Conservation (phyloP, 1,139 yeast genomes). For the Zygosaccharomyces pseudobailii region DNA sequence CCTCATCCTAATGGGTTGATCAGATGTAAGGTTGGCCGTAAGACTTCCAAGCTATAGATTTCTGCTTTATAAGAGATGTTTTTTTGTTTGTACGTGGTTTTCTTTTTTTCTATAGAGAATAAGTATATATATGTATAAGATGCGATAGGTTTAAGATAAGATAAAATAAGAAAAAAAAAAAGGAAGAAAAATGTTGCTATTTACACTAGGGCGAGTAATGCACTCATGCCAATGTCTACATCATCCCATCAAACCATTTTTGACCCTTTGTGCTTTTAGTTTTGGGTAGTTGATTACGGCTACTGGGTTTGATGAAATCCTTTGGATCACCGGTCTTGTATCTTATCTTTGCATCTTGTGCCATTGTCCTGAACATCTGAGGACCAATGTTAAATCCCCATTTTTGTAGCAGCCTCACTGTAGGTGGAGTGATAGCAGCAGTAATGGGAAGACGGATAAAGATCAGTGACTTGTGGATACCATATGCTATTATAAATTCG, state of each 20-base stretch:
- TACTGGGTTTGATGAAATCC: conserved; percentile 23
- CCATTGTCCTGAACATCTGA: conserved; percentile 29
- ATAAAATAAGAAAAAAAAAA: background rate
- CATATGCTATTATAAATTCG: conserved; percentile 88
- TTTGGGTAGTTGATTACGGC: conserved; percentile 16
- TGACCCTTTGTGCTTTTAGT: conserved; percentile 22
- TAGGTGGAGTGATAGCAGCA: conserved; percentile 85
- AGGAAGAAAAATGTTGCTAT: too few species aligned
- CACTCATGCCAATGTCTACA: conserved; percentile 10
- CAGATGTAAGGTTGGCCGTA: conserved; percentile 76
- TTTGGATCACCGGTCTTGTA: conserved; percentile 27
- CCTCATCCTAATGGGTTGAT: conserved; percentile 91
- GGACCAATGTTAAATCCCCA: conserved; percentile 81
- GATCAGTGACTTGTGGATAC: conserved; percentile 78
- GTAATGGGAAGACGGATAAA: conserved; percentile 82
- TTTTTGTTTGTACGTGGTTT: conserved; percentile 1
- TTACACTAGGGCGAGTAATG: too few species aligned
- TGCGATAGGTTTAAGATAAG: background rate
- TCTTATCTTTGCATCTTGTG: conserved; percentile 27
- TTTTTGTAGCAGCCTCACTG: conserved; percentile 57
- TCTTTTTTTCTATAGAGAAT: too few species aligned
- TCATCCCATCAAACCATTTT: conserved; percentile 32
- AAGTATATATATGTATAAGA: conserved; percentile 4
- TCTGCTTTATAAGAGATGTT: background rate
- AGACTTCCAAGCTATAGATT: conserved; percentile 44